These are phyloP conservation scores for Penicillium desertorum DNA, from an alignment of 495 filamentous ascomycete genomes.

Conservation along the genomic window DNA sequence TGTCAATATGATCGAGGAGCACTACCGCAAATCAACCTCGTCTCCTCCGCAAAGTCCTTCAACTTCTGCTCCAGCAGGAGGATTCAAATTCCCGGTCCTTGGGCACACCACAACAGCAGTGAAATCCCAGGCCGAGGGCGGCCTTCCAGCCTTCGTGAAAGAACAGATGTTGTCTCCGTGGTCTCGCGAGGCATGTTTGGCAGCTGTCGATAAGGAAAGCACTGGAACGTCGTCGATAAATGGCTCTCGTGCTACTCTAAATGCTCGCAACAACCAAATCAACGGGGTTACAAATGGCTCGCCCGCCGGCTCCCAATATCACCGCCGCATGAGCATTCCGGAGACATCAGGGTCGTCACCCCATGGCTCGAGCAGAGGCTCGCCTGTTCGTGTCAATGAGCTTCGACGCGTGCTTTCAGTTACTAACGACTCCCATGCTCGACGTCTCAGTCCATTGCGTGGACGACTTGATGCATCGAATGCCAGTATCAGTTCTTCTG, in stretches of 20 bases:
- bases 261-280: conserved; percentile 54
- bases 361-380: conserved; percentile 59
- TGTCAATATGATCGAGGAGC: conserved; percentile 67
- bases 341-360: conserved; percentile 52
- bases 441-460: conserved; percentile 43
- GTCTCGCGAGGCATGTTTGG: conserved; percentile 69
- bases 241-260: conserved; percentile 65
- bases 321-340: conserved; percentile 42
- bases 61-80: conserved; percentile 67
- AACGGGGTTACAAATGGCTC: conserved; percentile 51
- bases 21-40: conserved; percentile 57
- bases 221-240: conserved; percentile 66
- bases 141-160: conserved; percentile 45
- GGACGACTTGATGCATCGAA: conserved; percentile 39
- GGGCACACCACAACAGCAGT: conserved; percentile 30
- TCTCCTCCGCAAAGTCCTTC: conserved; percentile 69
- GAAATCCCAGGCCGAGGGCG: conserved; percentile 37
- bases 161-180: conserved; percentile 76
- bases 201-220: conserved; percentile 64
- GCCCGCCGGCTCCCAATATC: conserved; percentile 28
- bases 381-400: conserved; percentile 82
- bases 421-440: conserved; percentile 35
- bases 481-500: conserved; percentile 41
- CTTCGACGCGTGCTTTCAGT: conserved; percentile 72
- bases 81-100: conserved; percentile 60